Percentiles rank a stretch among this genome's conserved stretches.
These are phyloP conservation scores for Pichia paraexigua DNA, from an alignment of 805 yeast species.

Conservation along the genomic window DNA sequence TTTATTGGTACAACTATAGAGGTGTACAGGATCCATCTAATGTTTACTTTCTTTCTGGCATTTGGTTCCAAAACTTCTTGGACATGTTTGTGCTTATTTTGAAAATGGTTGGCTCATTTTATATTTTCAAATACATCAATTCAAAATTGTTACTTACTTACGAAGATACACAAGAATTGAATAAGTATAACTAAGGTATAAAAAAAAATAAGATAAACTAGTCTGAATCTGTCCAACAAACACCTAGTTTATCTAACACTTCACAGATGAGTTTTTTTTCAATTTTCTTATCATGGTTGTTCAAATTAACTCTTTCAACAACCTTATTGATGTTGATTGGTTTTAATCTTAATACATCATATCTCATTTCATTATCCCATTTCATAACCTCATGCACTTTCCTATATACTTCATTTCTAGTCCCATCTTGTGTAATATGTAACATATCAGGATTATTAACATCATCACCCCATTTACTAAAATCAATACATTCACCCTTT, in stretches of 20 bases:
- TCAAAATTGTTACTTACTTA: slow-evolving; percentile 15
- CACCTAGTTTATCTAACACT: slow-evolving; percentile 24
- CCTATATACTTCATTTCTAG: slow-evolving; percentile 10
- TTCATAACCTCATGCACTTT: slow-evolving; percentile 15
- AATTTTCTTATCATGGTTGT: slow-evolving; percentile 12
- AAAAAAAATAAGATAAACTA: background rate
- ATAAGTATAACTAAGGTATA: slow-evolving; percentile 17
- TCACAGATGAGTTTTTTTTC: slow-evolving; percentile 18
- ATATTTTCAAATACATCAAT: slow-evolving; percentile 17
- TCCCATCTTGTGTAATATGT: background rate
- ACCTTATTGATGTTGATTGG: slow-evolving; percentile 21
- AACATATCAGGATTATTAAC: slow-evolving; percentile 1
- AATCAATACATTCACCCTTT: slow-evolving; percentile 2
- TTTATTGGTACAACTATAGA: slow-evolving; percentile 6
- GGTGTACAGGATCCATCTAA: background rate
- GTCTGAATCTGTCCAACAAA: slow-evolving; percentile 17
- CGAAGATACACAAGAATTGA: slow-evolving; percentile 22
- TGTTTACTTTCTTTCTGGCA: background rate
- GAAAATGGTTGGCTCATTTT: slow-evolving; percentile 14
- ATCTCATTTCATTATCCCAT: slow-evolving; percentile 12
- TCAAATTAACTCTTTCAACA: slow-evolving; percentile 1
- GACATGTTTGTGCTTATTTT: slow-evolving; percentile 14
- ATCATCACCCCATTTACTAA: slow-evolving; percentile 4
- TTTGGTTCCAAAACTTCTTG: slow-evolving; percentile 1
- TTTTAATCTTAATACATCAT: slow-evolving; percentile 16